Percentiles rank a stretch among this genome's conserved stretches.
These are phyloP conservation scores for Camelina neglecta DNA, from an alignment of 345 rosid genomes.

Conservation along the genomic window DNA sequence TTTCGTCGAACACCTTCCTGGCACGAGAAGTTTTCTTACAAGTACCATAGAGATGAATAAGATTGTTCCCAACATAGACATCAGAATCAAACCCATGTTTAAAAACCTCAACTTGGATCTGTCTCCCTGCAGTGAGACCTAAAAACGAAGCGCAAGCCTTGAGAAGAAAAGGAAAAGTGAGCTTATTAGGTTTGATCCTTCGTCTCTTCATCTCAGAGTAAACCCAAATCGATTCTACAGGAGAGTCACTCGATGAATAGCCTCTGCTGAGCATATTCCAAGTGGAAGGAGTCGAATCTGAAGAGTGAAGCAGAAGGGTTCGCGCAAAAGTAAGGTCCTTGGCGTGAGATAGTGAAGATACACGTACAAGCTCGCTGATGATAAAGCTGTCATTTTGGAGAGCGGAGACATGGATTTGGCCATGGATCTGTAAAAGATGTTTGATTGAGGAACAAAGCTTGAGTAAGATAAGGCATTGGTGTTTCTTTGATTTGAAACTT, in stretches of 20 bases:
- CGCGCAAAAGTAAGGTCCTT: conserved; percentile 55
- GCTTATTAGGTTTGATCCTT: conserved; percentile 61
- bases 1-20: conserved; percentile 70
- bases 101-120: conserved; percentile 63
- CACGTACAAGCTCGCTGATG: conserved; percentile 55
- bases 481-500: conserved; percentile 51
- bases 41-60: conserved; percentile 72
- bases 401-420: conserved; percentile 60
- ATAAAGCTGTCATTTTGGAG: conserved; percentile 58
- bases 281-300: conserved; percentile 51
- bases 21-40: conserved; percentile 64
- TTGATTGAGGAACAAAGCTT: conserved; percentile 56
- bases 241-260: conserved; percentile 58
- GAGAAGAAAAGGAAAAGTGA: conserved; percentile 74
- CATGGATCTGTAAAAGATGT: conserved; percentile 66
- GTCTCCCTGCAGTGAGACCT: conserved; percentile 63
- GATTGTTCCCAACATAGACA: conserved; percentile 66
- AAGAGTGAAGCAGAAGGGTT: conserved; percentile 49
- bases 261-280: conserved; percentile 77
- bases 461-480: conserved; percentile 56
- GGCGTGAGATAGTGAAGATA: conserved; percentile 57
- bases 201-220: conserved; percentile 64
- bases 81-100: conserved; percentile 70
- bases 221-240: conserved; percentile 57
- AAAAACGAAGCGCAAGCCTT: conserved; percentile 63